Evolutionary conservation across 768 basidiomycete genomes (phyloP), one percentile per base, ranked within the genome.

Genomic region (Kwoniella heveanensis): DNA sequence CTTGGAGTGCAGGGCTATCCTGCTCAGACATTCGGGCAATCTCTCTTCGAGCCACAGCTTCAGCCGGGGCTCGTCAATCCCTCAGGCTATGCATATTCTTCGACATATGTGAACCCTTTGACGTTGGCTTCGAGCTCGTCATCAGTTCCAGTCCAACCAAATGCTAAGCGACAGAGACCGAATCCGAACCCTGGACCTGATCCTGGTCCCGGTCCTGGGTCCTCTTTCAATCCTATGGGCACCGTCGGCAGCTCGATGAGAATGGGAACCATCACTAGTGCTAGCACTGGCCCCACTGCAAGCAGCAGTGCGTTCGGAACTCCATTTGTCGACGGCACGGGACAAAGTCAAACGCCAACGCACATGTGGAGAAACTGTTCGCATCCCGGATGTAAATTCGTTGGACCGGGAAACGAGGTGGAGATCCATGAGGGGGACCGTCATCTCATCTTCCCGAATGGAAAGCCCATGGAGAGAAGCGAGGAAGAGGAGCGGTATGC

Each of bases 401-500:
- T 77, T 1, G 80, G 80, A 25, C 51, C 71, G 6, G 71, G 70
- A 15, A 72, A 75, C 22, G 65, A 72, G 2, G 80, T 81, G 0
- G 57, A 69, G 50, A 69, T 79, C 21, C 81, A 81, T 62, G 80
- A 80, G 55, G 77, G 75, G 44, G 81, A 81, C 64, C 60, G 81
- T 10, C 81, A 81, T 61, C 27, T 81, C 53, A 77, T 80, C 37
- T 79, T 74, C 47, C 70, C 66, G 36, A 62, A 69, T n/a, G 77
- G 76, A 1, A 62, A 64, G 27, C 65, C 67, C 52, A 62, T 72
- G 9, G 77, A 80, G 60, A 55, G 68, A 9, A 78, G 76, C 48
- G 71, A 77, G 59, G 75, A 74, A 60, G 78, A 79, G 48, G 69
- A 73, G 55, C 60, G 68, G 29, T 75, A 44, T 44, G 73, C 73